Evolutionary conservation across 306 rosid species (phyloP), one percentile per base, ranked within the genome.

Genomic region (Adenanthera pavonina): DNA sequence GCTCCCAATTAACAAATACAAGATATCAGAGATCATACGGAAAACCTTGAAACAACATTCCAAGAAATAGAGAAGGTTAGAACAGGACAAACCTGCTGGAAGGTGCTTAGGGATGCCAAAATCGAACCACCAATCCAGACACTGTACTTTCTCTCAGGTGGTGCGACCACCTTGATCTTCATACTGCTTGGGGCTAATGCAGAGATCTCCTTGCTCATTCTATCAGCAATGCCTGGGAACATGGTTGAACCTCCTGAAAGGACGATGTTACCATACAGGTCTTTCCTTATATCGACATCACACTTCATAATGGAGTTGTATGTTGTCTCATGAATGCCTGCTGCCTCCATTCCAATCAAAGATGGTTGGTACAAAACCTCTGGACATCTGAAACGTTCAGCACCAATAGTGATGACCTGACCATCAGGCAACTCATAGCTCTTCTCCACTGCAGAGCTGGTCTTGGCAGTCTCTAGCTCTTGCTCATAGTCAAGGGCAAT

Each of bases 121-220:
- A 88, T 88, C 6, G 91, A 88, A 72, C 91, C 91, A 59, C 91
- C 91, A 69, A 85, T 88, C 91, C 91, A 88, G 81, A 88, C 91
- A 82, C 91, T 88, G 80, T 85, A 88, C 78, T 88, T 85, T 53
- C 91, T 88, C 81, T 88, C 91, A 11, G 91, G 88, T 44, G 91
- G 91, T 66, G 91, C 91, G 0, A 82, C 91, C 47, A 88, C 91
- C 87, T 88, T 85, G 85, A 88, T 82, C 85, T 88, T 85, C 91
- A 88, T 85, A 78, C 89, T 88, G 75, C 91, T 82, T 0, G 91
- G 91, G 19, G 91, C 91, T 7, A 88, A 65, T 15, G 91, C 91
- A 52, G 91, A 79, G 65, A 88, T 88, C 67, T 88, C 91, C 85
- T 88, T 88, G 87, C 89, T 85, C 88, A 88, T 88, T 74, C 91